Conservation (phyloP, 1,284 basidiomycete species). For the Puccinia novopanici region DNA sequence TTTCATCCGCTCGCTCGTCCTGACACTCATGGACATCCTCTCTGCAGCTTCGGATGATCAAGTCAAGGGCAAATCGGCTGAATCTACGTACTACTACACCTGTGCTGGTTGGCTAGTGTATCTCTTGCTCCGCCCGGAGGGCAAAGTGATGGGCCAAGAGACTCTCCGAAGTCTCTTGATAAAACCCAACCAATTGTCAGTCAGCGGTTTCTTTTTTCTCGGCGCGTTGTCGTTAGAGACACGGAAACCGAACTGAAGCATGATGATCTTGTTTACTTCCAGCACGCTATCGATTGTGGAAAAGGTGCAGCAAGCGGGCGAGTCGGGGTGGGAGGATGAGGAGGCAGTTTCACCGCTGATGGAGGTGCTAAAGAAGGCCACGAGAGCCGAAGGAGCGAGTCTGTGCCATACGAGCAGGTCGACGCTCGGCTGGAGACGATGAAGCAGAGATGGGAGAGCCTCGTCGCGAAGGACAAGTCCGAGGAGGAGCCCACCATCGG, state of each 20-base stretch:
- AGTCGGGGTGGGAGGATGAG: not conserved
- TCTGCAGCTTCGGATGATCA: not conserved
- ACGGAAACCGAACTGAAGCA: not conserved
- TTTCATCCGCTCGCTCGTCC: constrained; percentile 21
- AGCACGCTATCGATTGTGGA: constrained; percentile 16
- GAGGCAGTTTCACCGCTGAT: not conserved
- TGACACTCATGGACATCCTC: constrained; percentile 22
- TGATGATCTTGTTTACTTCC: not conserved
- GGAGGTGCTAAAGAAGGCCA: not conserved
- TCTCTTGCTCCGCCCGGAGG: constrained; percentile 4
- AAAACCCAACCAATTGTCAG: constrained; percentile 35
- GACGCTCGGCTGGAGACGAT: not conserved
- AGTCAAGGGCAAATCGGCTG: not conserved
- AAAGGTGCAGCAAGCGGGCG: not conserved
- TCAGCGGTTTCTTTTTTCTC: not conserved
- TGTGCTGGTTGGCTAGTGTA: constrained; percentile 31
- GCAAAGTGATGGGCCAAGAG: not conserved
- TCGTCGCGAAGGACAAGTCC: not conserved
- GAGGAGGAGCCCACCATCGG: not conserved
- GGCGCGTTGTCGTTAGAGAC: not conserved
- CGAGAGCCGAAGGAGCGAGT: not conserved
- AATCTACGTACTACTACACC: constrained; percentile 17
- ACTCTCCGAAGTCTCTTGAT: constrained; percentile 15
- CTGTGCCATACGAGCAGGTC: not conserved
- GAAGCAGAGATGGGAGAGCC: constrained; percentile 21